A percentile compares a stretch with the other conserved stretches of the same genome.
Evolutionary conservation across 441 rosid species (phyloP).

Genomic region (Capsella rubella): DNA sequence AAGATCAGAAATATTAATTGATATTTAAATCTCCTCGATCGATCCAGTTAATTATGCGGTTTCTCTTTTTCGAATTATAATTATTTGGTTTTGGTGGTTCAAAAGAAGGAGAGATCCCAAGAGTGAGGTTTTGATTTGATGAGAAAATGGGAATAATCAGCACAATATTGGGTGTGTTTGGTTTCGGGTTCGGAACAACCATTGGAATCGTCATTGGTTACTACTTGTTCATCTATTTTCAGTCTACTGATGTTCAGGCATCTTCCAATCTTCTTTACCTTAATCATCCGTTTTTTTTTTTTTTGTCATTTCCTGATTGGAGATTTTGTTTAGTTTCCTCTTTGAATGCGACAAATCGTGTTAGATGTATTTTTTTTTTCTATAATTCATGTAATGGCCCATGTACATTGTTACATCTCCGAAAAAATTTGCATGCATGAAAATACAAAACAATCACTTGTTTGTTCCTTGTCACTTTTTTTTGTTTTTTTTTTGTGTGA

Average conservation of each 20-base stretch:
- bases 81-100: not conserved
- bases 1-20: conserved; percentile 17
- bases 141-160: conserved; percentile 71
- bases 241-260: conserved; percentile 63
- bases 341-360: not conserved
- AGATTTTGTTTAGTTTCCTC: not conserved
- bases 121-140: conserved; percentile 32
- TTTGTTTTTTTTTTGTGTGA: too few species aligned
- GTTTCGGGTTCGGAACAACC: conserved; percentile 70
- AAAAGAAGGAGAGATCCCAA: conserved; percentile 20
- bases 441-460: not conserved
- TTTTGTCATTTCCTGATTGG: not conserved
- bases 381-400: too few species aligned
- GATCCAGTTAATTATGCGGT: conserved; percentile 1
- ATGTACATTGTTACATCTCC: too few species aligned
- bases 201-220: conserved; percentile 63
- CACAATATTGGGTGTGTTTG: conserved; percentile 54
- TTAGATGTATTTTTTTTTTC: too few species aligned
- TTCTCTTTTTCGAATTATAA: conserved; percentile 1
- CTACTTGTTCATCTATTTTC: conserved; percentile 60
- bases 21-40: conserved; percentile 4
- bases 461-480: not conserved
- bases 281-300: not conserved
- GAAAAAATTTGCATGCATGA: conserved; percentile 22
- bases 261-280: conserved; percentile 20